These are phyloP conservation scores for Shiraia sp. DNA, from an alignment of 2,329 filamentous ascomycete genomes.

Conservation along the genomic window DNA sequence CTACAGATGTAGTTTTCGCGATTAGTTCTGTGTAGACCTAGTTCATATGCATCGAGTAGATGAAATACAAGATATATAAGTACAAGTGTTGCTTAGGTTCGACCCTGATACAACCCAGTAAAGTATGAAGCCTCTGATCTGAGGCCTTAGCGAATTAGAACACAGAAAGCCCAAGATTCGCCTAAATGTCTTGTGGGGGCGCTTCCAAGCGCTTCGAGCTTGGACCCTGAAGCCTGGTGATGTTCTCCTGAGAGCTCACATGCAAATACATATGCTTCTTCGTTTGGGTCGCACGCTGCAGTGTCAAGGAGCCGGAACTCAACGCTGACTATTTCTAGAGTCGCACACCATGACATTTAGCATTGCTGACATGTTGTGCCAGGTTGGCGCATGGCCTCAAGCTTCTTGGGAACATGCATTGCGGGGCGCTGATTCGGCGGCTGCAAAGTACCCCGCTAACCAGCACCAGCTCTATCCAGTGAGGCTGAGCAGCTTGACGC, in stretches of 20 bases:
- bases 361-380: constrained; percentile 14
- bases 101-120: no score
- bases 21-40: not conserved
- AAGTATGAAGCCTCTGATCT: not conserved
- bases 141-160: not conserved
- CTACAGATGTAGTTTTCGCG: constrained; percentile 6
- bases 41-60: not conserved
- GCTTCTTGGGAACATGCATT: constrained; percentile 3
- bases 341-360: not conserved
- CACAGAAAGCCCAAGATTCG: not conserved
- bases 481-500: constrained; percentile 41
- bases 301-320: no score
- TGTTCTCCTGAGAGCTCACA: not conserved
- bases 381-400: constrained; percentile 13
- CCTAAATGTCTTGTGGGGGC: not conserved
- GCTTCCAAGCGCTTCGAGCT: constrained; percentile 18
- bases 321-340: no score
- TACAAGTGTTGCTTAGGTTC: no score
- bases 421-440: constrained; percentile 31
- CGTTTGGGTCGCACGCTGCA: no score
- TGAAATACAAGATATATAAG: no score
- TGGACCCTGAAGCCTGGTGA: not conserved
- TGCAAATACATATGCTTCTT: not conserved
- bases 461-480: constrained; percentile 27
- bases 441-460: constrained; percentile 36